Conservation (phyloP, 2,329 filamentous ascomycete species). For the Leptographium wingfieldii region DNA sequence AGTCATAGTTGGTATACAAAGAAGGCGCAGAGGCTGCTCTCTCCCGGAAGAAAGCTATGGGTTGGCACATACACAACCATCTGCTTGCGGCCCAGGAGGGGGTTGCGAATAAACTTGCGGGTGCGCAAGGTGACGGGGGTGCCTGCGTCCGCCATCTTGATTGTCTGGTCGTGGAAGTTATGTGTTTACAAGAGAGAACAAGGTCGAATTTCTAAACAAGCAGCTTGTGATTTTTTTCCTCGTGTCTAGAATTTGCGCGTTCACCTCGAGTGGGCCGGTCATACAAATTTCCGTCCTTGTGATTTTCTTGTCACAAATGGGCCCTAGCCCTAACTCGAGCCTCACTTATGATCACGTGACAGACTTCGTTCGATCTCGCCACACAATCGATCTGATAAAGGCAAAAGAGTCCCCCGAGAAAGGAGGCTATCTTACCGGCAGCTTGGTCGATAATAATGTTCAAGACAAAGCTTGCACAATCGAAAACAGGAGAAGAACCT, state of each 20-base stretch:
- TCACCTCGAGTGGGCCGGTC: not conserved
- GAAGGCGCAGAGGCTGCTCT: not conserved
- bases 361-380: not conserved
- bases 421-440: too few relatives aligned
- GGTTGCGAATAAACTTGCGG: constrained; percentile 99
- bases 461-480: not conserved
- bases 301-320: not conserved
- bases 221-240: constrained; percentile 1
- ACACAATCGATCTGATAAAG: too few relatives aligned
- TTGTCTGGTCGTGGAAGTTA: constrained; percentile 10
- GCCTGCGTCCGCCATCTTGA: constrained; percentile 77
- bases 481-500: not conserved
- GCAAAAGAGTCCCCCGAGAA: too few relatives aligned
- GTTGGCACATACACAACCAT: constrained; percentile 86
- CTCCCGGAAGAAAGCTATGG: not conserved
- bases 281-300: constrained; percentile 3
- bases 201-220: not conserved
- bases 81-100: constrained; percentile 96
- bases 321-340: constrained; percentile 4
- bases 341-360: not conserved
- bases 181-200: not conserved
- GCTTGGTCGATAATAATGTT: too few relatives aligned
- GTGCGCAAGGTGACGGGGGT: constrained; percentile 76
- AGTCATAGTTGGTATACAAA: not conserved
- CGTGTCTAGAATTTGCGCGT: not conserved